phyloP scores from a whole-genome alignment of 208 protist species.

The Balamuthia mandrillaris region DNA sequence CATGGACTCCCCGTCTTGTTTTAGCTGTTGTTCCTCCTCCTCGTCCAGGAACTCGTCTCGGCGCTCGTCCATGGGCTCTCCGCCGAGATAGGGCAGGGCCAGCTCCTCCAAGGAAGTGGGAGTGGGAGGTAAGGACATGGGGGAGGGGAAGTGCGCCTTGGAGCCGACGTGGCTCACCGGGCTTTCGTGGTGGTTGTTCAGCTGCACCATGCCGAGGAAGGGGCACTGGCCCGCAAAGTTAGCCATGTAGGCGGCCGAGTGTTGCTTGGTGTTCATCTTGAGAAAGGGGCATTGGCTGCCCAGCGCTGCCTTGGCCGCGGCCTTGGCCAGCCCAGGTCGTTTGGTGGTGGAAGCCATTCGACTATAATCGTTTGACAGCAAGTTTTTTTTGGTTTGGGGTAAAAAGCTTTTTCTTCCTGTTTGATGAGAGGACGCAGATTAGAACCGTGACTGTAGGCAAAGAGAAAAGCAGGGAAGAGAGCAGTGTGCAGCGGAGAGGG shows the following conservation, averaged over 20 bases:
- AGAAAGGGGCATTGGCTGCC: slow-evolving; percentile 32
- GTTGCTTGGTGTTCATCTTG: neutral
- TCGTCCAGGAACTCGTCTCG: too few relatives aligned
- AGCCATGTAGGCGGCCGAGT: neutral
- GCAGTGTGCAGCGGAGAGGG: too few relatives aligned
- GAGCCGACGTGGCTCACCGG: neutral
- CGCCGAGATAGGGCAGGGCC: too few relatives aligned
- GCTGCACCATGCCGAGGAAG: slow-evolving; percentile 32
- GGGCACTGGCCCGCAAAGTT: slow-evolving; percentile 40
- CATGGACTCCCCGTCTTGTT: too few relatives aligned
- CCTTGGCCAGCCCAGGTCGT: neutral
- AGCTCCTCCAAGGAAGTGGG: slow-evolving; percentile 1
- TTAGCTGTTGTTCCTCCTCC: too few relatives aligned
- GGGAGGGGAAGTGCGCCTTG: neutral
- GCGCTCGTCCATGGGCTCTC: too few relatives aligned
- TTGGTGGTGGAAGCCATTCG: neutral
- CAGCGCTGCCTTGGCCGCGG: neutral
- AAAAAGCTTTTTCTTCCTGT: neutral
- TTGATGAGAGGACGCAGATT: too few relatives aligned
- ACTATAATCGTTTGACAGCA: too few relatives aligned
- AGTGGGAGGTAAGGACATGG: neutral
- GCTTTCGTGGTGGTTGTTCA: neutral
- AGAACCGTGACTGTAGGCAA: too few relatives aligned
- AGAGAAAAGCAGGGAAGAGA: too few relatives aligned
- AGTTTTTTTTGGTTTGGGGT: too few relatives aligned